Conservation (phyloP, 768 basidiomycete species). For the Podaxis carcinomalis region DNA sequence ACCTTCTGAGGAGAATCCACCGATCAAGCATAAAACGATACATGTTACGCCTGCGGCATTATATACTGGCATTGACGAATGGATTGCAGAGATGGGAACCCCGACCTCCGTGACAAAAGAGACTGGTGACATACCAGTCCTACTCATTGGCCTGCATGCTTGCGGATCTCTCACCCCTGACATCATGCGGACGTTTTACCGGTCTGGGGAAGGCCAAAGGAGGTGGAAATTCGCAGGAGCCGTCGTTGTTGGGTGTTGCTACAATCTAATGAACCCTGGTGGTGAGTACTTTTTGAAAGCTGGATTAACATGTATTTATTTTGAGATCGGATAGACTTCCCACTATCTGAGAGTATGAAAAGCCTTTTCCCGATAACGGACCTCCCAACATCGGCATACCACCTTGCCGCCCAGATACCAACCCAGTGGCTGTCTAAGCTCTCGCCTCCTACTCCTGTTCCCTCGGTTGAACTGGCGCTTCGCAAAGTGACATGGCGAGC, state of each 20-base stretch:
- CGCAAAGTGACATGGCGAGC: conserved; percentile 74
- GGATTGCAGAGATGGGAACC: conserved; percentile 33
- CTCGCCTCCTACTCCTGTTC: conserved; percentile 20
- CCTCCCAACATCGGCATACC: conserved; percentile 50
- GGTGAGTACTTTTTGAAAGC: conserved; percentile 31
- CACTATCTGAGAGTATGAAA: conserved; percentile 35
- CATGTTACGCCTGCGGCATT: conserved; percentile 49
- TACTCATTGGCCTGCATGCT: conserved; percentile 69
- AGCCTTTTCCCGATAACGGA: conserved; percentile 28
- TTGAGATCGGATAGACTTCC: conserved; percentile 42
- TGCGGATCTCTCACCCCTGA: conserved; percentile 73
- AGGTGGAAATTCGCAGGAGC: conserved; percentile 50
- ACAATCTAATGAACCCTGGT: conserved; percentile 58
- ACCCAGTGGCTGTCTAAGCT: conserved; percentile 45
- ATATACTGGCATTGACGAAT: conserved; percentile 41
- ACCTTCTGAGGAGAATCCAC: conserved; percentile 17
- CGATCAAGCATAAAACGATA: conserved; percentile 53
- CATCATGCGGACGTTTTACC: conserved; percentile 51
- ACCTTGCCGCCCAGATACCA: conserved; percentile 72
- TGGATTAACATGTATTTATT: not conserved
- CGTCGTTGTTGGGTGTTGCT: conserved; percentile 75
- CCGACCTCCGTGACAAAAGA: not conserved
- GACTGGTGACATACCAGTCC: conserved; percentile 34
- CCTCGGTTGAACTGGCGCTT: conserved; percentile 44
- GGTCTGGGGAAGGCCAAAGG: conserved; percentile 13